phyloP scores from a whole-genome alignment of 169 alveolate species.

The Condylostoma magnum region DNA sequence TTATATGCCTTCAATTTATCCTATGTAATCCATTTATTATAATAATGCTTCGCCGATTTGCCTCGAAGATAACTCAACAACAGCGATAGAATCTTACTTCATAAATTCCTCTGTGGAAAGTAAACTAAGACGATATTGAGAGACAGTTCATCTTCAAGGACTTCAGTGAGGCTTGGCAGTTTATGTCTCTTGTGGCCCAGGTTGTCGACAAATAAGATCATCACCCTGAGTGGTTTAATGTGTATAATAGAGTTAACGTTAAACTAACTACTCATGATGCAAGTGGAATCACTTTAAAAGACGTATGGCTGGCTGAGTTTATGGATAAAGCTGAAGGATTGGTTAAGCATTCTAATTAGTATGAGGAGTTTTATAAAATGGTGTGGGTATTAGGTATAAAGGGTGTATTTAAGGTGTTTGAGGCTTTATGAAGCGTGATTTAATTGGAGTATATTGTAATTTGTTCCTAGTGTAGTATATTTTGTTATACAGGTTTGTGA shows the following conservation, averaged over 20 bases:
- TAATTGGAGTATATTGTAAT: no score
- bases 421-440: no score
- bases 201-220: slow-evolving; percentile 57
- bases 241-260: slow-evolving; percentile 53
- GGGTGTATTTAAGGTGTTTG: no score
- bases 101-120: slow-evolving; percentile 25
- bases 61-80: no score
- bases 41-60: no score
- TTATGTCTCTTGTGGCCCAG: slow-evolving; percentile 59
- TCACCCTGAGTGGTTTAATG: slow-evolving; percentile 71
- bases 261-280: slow-evolving; percentile 60
- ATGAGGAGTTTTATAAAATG: no score
- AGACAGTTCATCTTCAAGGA: slow-evolving; percentile 37
- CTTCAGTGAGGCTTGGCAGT: slow-evolving; percentile 63
- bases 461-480: no score
- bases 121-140: slow-evolving; percentile 16
- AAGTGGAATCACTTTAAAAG: slow-evolving; percentile 59
- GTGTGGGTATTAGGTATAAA: no score
- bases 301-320: slow-evolving; percentile 44
- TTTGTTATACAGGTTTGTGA: no score
- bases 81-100: not conserved
- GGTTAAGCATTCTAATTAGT: slow-evolving; percentile 25
- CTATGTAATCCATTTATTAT: no score
- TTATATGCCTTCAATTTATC: no score
- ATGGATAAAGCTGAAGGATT: slow-evolving; percentile 39